A percentile compares a stretch with the other conserved stretches of the same genome.
Evolutionary conservation across 2,329 filamentous ascomycete genomes (phyloP).

Genomic region (Pseudogymnoascus sp.): DNA sequence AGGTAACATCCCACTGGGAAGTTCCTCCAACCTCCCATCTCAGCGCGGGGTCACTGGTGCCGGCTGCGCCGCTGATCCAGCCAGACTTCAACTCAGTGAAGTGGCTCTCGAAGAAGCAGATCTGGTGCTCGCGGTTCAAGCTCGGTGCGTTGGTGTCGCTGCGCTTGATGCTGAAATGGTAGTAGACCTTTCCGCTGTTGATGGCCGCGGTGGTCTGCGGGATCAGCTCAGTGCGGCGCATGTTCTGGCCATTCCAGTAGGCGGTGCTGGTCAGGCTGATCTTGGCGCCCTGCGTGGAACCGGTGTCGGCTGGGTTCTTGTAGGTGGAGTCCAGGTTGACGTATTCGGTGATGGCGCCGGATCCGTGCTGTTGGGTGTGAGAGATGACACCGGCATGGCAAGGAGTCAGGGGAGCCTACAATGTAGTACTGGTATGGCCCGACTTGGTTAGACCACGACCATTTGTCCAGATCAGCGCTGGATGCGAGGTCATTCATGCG

Average conservation of each 20-base stretch:
- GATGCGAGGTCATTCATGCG: slow-evolving; percentile 54
- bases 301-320: slow-evolving; percentile 49
- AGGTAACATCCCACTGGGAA: slow-evolving; percentile 55
- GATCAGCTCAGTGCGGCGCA: slow-evolving; percentile 69
- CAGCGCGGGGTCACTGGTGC: slow-evolving; percentile 46
- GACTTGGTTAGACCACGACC: slow-evolving; percentile 63
- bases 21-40: slow-evolving; percentile 57
- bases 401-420: slow-evolving; percentile 16
- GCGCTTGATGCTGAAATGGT: slow-evolving; percentile 64
- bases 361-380: slow-evolving; percentile 44
- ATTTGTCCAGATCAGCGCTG: slow-evolving; percentile 48
- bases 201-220: slow-evolving; percentile 61
- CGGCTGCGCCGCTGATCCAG: slow-evolving; percentile 44
- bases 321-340: slow-evolving; percentile 40
- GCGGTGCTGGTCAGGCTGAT: slow-evolving; percentile 58
- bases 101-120: slow-evolving; percentile 57
- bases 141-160: slow-evolving; percentile 52
- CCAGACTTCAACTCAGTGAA: slow-evolving; percentile 70
- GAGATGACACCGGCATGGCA: background rate
- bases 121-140: slow-evolving; percentile 59
- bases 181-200: slow-evolving; percentile 57
- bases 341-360: slow-evolving; percentile 31
- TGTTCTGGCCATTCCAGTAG: slow-evolving; percentile 65
- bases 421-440: slow-evolving; percentile 72
- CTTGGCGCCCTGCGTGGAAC: slow-evolving; percentile 57